Evolutionary conservation across 805 yeast genomes (phyloP).

Genomic region (Tanozyma kutaoensis): DNA sequence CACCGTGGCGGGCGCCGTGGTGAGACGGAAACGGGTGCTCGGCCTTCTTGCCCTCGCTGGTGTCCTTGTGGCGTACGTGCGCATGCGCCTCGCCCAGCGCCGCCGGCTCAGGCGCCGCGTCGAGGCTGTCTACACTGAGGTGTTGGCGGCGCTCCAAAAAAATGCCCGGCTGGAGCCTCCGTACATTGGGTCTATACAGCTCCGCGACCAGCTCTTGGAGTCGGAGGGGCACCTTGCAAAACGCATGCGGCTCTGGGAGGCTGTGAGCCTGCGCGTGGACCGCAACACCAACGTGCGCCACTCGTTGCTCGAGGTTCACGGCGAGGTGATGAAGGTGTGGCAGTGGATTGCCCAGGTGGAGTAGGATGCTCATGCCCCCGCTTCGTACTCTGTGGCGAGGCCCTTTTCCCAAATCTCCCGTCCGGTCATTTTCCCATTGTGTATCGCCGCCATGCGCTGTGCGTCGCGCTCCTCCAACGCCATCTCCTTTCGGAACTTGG

Average conservation of each 20-base stretch:
- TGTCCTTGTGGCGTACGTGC: constrained; percentile 5
- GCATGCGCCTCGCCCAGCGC: not conserved
- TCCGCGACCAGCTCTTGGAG: constrained; percentile 49
- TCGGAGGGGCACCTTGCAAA: constrained; percentile 22
- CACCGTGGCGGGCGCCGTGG: constrained; percentile 28
- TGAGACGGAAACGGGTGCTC: constrained; percentile 9
- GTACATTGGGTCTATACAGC: constrained; percentile 56
- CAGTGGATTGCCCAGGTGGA: constrained; percentile 45
- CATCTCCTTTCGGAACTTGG: constrained; percentile 56
- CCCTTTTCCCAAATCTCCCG: constrained; percentile 85
- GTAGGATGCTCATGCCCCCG: not conserved
- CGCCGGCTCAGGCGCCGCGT: constrained; percentile 21
- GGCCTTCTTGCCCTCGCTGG: constrained; percentile 5
- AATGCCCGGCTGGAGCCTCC: constrained; percentile 26
- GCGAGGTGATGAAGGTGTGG: constrained; percentile 82
- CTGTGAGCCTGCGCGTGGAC: constrained; percentile 44
- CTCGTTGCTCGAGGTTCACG: constrained; percentile 59
- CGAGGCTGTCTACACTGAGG: constrained; percentile 32
- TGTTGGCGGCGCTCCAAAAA: constrained; percentile 34
- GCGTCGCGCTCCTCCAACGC: constrained; percentile 48
- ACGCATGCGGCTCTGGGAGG: constrained; percentile 40
- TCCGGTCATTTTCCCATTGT: constrained; percentile 74
- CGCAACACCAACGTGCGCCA: constrained; percentile 51
- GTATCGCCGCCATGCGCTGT: constrained; percentile 40
- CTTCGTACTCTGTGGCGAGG: constrained; percentile 46